A percentile compares a stretch with the other conserved stretches of the same genome.
Evolutionary conservation across 345 rosid genomes (phyloP).

Genomic region (Cochlearia excelsa): DNA sequence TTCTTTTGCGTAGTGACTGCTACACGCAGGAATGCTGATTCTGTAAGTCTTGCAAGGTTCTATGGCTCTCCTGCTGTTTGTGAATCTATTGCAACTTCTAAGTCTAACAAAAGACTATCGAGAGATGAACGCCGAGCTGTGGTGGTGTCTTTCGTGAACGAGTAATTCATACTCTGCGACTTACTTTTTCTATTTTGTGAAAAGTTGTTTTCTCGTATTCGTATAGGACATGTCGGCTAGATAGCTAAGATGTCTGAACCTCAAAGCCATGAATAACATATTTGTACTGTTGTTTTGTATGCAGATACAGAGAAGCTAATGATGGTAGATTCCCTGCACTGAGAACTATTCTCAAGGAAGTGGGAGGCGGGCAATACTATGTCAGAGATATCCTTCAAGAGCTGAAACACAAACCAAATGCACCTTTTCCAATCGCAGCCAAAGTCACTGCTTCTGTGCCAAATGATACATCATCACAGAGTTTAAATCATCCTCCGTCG

Average conservation of each 20-base stretch:
- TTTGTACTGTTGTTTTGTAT: neutral
- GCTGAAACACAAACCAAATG: constrained; percentile 21
- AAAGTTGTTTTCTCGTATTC: neutral
- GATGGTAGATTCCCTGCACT: constrained; percentile 28
- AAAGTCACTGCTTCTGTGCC: constrained; percentile 11
- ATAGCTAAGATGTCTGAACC: neutral
- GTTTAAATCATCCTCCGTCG: constrained; percentile 8
- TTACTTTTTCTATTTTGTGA: neutral
- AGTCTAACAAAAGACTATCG: constrained; percentile 3
- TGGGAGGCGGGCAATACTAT: constrained; percentile 19
- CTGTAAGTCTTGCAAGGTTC: constrained; percentile 7
- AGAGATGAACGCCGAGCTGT: constrained; percentile 27
- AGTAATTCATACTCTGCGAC: constrained; percentile 19
- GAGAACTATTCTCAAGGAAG: neutral
- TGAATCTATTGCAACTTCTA: constrained; percentile 15
- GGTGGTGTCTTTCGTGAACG: constrained; percentile 26
- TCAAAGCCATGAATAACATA: neutral
- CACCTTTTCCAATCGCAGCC: constrained; percentile 12
- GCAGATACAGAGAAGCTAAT: constrained; percentile 34
- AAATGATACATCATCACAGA: constrained; percentile 13
- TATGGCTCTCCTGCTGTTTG: constrained; percentile 35
- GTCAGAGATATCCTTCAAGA: constrained; percentile 28
- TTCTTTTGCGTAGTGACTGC: constrained; percentile 26
- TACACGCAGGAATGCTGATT: constrained; percentile 14
- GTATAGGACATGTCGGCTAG: constrained; percentile 12